phyloP scores from a whole-genome alignment of 345 rosid genomes.

The Linum trigynum region DNA sequence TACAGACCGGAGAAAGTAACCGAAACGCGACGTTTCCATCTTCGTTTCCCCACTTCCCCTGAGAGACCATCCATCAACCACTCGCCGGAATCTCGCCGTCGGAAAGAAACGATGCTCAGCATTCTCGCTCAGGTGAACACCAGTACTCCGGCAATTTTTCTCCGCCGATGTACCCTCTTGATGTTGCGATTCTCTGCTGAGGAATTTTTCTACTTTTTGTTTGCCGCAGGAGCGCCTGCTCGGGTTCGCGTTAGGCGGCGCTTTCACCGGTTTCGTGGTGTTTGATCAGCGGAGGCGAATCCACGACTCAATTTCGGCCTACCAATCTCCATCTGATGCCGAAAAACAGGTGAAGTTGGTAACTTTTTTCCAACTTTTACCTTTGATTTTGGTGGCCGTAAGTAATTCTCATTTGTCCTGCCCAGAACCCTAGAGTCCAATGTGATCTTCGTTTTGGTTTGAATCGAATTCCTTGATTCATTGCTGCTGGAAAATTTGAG shows the following conservation, averaged over 20 bases:
- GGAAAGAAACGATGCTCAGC: conserved; percentile 39
- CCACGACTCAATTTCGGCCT: conserved; percentile 40
- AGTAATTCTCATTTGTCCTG: background rate
- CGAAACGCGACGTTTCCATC: background rate
- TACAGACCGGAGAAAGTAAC: no score
- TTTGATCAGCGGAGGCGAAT: conserved; percentile 66
- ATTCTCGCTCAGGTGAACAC: conserved; percentile 48
- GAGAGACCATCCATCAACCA: background rate
- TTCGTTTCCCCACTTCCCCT: background rate
- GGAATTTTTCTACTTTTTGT: background rate
- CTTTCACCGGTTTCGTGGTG: conserved; percentile 43
- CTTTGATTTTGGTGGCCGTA: no score
- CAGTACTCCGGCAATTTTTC: background rate
- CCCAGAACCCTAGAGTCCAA: conserved; percentile 4
- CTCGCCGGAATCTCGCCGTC: background rate
- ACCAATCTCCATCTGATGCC: conserved; percentile 21
- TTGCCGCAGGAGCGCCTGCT: conserved; percentile 62
- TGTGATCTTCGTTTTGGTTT: background rate
- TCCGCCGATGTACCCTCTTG: background rate
- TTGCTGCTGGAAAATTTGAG: background rate
- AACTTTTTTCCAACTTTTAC: no score
- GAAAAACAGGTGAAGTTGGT: conserved; percentile 41
- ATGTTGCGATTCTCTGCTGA: background rate
- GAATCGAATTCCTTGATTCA: background rate
- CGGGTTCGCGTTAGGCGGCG: conserved; percentile 61